phyloP scores from a whole-genome alignment of 2,329 filamentous ascomycete species.

The Diaporthe longicolla region DNA sequence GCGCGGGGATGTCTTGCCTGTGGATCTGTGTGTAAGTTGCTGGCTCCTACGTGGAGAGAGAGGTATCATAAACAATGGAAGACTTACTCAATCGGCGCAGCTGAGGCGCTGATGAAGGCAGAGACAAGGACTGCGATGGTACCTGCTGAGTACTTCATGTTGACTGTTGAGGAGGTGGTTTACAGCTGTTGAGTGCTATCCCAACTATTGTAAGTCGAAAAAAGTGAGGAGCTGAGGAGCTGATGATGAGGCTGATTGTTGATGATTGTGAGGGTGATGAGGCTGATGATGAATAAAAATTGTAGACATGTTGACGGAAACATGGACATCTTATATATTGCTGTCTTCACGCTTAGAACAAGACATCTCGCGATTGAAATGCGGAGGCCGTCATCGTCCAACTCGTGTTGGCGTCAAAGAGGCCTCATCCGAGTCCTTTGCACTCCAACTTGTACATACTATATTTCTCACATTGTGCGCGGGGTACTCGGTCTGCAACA shows the following conservation, averaged over 20 bases:
- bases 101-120: conserved; percentile 1
- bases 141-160: neutral
- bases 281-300: neutral
- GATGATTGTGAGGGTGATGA: neutral
- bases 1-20: neutral
- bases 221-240: neutral
- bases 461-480: conserved; percentile 5
- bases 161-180: neutral
- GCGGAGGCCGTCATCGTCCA: neutral
- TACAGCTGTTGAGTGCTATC: neutral
- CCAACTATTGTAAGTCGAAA: neutral
- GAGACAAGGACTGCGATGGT: conserved; percentile 1
- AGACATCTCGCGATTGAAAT: neutral
- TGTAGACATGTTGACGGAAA: neutral
- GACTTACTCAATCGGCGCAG: conserved; percentile 5
- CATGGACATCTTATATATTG: neutral
- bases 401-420: neutral
- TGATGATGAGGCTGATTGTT: neutral
- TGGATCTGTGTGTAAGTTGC: neutral
- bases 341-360: neutral
- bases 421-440: neutral
- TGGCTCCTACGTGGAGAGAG: neutral
- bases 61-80: no score
- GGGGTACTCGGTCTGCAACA: conserved; percentile 10
- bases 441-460: neutral